Conservation (phyloP, 139 green algal species). For the Chlamydomonas incerta region DNA sequence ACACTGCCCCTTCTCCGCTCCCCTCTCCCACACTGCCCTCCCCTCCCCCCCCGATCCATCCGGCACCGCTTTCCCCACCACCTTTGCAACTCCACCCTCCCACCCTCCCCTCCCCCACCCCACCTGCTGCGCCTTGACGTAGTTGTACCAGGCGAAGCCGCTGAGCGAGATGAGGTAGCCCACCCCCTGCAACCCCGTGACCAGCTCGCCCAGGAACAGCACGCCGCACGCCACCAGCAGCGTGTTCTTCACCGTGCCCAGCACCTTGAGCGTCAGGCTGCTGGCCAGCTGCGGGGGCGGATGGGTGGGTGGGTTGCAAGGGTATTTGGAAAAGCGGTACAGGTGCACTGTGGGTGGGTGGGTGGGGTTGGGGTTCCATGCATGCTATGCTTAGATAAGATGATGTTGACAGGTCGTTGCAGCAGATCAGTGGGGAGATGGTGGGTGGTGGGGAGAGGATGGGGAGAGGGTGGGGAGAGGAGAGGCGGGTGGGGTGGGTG, state of each 20-base stretch:
- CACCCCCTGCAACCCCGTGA: constrained; percentile 67
- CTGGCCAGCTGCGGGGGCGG: constrained; percentile 9
- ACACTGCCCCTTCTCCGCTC: too few relatives aligned
- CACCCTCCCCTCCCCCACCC: not conserved
- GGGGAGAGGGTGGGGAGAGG: too few relatives aligned
- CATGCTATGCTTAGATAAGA: too few relatives aligned
- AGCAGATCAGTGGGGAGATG: too few relatives aligned
- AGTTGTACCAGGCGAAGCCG: constrained; percentile 82
- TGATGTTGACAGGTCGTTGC: too few relatives aligned
- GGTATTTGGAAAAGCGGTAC: not conserved
- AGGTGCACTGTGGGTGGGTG: not conserved
- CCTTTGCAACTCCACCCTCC: not conserved
- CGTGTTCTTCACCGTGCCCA: constrained; percentile 90
- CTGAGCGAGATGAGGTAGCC: constrained; percentile 74
- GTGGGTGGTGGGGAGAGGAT: too few relatives aligned
- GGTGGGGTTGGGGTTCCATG: too few relatives aligned
- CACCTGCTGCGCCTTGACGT: constrained; percentile 80
- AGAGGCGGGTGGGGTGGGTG: too few relatives aligned
- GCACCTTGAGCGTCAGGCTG: constrained; percentile 60
- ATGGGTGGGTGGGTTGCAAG: not conserved
- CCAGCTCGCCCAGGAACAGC: constrained; percentile 73
- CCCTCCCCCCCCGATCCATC: too few relatives aligned
- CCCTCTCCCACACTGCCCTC: too few relatives aligned
- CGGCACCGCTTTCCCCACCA: not conserved
- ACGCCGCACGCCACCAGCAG: constrained; percentile 84